Evolutionary conservation across 1,284 basidiomycete genomes (phyloP).

Genomic region (Irpex sp.): DNA sequence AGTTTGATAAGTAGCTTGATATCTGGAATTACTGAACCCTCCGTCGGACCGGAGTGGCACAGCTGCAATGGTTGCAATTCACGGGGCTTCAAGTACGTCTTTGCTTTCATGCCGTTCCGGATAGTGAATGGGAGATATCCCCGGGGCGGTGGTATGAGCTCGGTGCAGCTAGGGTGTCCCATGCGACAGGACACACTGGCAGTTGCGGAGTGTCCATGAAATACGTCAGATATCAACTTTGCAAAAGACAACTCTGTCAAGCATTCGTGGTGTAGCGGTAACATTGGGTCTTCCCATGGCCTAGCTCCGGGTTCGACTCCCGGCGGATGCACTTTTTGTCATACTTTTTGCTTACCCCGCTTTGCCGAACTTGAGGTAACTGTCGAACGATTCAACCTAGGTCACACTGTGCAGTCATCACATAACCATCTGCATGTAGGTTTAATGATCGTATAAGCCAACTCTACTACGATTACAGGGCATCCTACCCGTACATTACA

Average conservation of each 20-base stretch:
- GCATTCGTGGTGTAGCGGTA: conserved; percentile 37
- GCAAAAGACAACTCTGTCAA: neutral
- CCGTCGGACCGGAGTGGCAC: too few relatives aligned
- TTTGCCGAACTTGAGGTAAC: too few relatives aligned
- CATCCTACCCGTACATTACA: neutral
- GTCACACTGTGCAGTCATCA: neutral
- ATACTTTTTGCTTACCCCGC: too few relatives aligned
- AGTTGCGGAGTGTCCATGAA: neutral
- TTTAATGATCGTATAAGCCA: neutral
- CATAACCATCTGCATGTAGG: neutral
- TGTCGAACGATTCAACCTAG: neutral
- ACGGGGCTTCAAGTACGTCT: too few relatives aligned
- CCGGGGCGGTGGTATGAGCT: too few relatives aligned
- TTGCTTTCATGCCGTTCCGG: too few relatives aligned
- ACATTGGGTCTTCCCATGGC: conserved; percentile 42
- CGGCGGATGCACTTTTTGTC: conserved; percentile 38
- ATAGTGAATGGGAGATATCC: too few relatives aligned
- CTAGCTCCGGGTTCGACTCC: conserved; percentile 58
- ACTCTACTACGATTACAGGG: neutral
- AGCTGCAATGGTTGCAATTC: too few relatives aligned
- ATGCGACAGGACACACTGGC: neutral
- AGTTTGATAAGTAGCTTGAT: too few relatives aligned
- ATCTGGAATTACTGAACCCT: too few relatives aligned
- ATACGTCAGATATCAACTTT: neutral
- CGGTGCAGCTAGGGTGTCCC: too few relatives aligned